A percentile compares a stretch with the other conserved stretches of the same genome.
These are phyloP conservation scores for Daucus carota DNA, from an alignment of 129 eudicot species.

Conservation along the genomic window DNA sequence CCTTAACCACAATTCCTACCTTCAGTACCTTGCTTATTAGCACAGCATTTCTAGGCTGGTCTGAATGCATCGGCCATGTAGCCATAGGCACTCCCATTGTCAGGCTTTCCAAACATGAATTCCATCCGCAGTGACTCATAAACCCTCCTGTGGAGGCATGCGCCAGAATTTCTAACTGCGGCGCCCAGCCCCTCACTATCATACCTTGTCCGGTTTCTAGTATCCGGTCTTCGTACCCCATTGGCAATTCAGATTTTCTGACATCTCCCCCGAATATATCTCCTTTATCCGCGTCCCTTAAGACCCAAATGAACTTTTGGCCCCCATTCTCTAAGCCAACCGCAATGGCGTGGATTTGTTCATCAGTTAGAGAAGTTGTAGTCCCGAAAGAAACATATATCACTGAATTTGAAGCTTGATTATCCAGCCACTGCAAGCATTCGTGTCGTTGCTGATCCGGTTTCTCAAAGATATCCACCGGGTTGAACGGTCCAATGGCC, in stretches of 20 bases:
- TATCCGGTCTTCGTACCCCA: not conserved
- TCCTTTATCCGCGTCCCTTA: not conserved
- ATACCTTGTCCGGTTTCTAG: not conserved
- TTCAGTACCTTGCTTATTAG: not conserved
- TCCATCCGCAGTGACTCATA: slow-evolving; percentile 1
- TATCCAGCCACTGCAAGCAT: slow-evolving; percentile 40
- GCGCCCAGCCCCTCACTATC: not conserved
- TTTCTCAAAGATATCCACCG: not conserved
- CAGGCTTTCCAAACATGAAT: not conserved
- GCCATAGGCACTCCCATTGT: slow-evolving; percentile 3
- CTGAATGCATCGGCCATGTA: not conserved
- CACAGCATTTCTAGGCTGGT: slow-evolving; percentile 3
- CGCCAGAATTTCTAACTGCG: not conserved
- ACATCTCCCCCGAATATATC: not conserved
- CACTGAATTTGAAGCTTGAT: slow-evolving; percentile 34
- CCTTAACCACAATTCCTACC: not conserved
- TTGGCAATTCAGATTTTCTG: not conserved
- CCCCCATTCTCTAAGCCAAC: not conserved
- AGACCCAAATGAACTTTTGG: slow-evolving; percentile 1
- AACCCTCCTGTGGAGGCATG: not conserved
- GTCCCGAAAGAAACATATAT: slow-evolving; percentile 45
- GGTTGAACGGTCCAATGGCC: slow-evolving; percentile 1
- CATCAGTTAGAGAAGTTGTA: slow-evolving; percentile 12
- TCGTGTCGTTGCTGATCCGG: slow-evolving; percentile 13
- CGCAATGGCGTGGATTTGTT: not conserved